Percentiles rank a stretch among this genome's conserved stretches.
phyloP scores from a whole-genome alignment of 2,329 filamentous ascomycete species.

The Colletotrichum lindemuthianum region DNA sequence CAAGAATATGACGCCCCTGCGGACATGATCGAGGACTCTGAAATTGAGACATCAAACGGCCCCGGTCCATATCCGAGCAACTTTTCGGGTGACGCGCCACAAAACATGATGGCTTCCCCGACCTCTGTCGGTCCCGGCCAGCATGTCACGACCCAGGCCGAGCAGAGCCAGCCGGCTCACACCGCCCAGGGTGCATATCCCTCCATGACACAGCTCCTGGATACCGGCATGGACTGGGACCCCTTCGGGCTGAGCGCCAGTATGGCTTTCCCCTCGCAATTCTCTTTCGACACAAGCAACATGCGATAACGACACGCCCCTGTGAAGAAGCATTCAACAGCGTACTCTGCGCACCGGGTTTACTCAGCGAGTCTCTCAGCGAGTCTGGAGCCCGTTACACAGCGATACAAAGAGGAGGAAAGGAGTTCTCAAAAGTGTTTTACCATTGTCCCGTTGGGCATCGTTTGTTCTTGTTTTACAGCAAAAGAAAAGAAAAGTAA shows the following conservation, averaged over 20 bases:
- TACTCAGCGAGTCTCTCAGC: not conserved
- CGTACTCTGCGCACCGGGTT: not conserved
- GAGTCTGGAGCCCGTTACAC: not conserved
- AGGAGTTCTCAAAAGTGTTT: not conserved
- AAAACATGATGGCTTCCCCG: conserved; percentile 53
- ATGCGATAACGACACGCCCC: conserved; percentile 49
- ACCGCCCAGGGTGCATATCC: conserved; percentile 61
- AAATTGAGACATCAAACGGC: conserved; percentile 73
- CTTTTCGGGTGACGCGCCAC: conserved; percentile 59
- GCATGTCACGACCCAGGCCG: conserved; percentile 50
- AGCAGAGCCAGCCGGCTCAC: conserved; percentile 41
- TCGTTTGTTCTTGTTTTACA: conserved; percentile 17
- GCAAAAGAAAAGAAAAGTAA: conserved; percentile 19
- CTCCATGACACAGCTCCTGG: conserved; percentile 71
- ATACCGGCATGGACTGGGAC: conserved; percentile 90
- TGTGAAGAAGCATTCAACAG: not conserved
- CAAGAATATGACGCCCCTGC: conserved; percentile 95
- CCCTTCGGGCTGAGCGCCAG: conserved; percentile 93
- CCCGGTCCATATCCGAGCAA: conserved; percentile 72
- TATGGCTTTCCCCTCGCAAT: conserved; percentile 93
- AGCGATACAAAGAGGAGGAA: conserved; percentile 5
- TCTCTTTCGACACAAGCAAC: conserved; percentile 75
- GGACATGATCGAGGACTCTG: conserved; percentile 87
- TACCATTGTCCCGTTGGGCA: conserved; percentile 15
- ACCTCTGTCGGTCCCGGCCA: conserved; percentile 47